Evolutionary conservation across 2,329 filamentous ascomycete species (phyloP).

Genomic region (Pleurostoma richardsiae): DNA sequence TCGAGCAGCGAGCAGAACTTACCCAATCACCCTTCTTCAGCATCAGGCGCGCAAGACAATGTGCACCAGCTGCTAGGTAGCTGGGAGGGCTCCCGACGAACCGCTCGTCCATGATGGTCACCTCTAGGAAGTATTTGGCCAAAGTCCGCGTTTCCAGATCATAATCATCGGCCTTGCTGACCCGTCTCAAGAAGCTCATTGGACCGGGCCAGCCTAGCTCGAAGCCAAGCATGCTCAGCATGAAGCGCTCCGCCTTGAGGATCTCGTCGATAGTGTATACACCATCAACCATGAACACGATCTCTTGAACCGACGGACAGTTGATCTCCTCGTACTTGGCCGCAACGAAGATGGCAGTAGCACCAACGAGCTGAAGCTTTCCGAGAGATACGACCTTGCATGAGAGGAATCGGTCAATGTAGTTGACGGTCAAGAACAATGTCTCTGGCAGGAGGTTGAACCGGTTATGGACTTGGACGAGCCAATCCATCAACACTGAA

Average conservation of each 20-base stretch:
- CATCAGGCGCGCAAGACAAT: slow-evolving; percentile 86
- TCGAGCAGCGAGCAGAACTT: slow-evolving; percentile 31
- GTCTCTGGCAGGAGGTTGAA: slow-evolving; percentile 92
- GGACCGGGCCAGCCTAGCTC: slow-evolving; percentile 97
- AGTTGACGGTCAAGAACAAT: slow-evolving; percentile 91
- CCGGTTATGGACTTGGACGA: slow-evolving; percentile 90
- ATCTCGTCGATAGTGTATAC: slow-evolving; percentile 90
- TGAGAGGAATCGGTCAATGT: slow-evolving; percentile 93
- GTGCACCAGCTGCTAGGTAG: slow-evolving; percentile 84
- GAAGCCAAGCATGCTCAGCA: slow-evolving; percentile 94
- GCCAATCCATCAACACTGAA: slow-evolving; percentile 94
- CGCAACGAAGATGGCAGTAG: slow-evolving; percentile 91
- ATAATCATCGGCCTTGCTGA: slow-evolving; percentile 98
- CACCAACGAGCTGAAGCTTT: slow-evolving; percentile 93
- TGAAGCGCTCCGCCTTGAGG: slow-evolving; percentile 94
- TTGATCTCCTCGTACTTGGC: slow-evolving; percentile 99
- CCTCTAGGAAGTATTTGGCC: slow-evolving; percentile 95
- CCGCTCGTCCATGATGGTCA: slow-evolving; percentile 96
- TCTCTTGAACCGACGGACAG: slow-evolving; percentile 89
- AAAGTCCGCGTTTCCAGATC: slow-evolving; percentile 92
- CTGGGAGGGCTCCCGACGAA: slow-evolving; percentile 90
- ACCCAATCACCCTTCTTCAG: slow-evolving; percentile 92
- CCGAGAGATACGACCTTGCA: slow-evolving; percentile 91
- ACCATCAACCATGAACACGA: slow-evolving; percentile 96
- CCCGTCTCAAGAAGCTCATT: slow-evolving; percentile 94